Percentiles rank a stretch among this genome's conserved stretches.
Evolutionary conservation across 441 rosid species (phyloP).

Genomic region (Cnidoscolus chayamansa): DNA sequence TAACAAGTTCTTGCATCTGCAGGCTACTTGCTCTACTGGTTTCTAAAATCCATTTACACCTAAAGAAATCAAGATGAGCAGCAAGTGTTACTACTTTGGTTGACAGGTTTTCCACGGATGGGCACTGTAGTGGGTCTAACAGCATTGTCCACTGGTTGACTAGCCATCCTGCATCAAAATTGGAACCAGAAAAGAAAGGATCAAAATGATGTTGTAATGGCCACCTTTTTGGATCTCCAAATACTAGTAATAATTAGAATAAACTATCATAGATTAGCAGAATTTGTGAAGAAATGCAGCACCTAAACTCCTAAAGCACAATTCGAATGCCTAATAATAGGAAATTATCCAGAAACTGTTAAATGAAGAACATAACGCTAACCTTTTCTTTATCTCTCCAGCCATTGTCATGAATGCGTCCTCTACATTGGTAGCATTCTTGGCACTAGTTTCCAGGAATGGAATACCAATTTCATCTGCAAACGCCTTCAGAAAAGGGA

Average conservation of each 20-base stretch:
- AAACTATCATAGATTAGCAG: not conserved
- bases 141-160: conserved; percentile 14
- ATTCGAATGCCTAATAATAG: not conserved
- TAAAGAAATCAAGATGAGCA: conserved; percentile 14
- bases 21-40: not conserved
- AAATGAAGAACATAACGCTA: not conserved
- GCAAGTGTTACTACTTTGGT: conserved; percentile 5
- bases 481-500: conserved; percentile 19
- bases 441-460: conserved; percentile 27
- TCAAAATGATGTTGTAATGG: not conserved
- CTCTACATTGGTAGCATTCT: conserved; percentile 24
- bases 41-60: not conserved
- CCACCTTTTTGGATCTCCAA: not conserved
- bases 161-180: conserved; percentile 21
- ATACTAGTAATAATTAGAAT: not conserved
- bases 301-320: not conserved
- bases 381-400: conserved; percentile 24
- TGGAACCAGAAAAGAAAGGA: not conserved
- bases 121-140: conserved; percentile 23
- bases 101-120: conserved; percentile 21
- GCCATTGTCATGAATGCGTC: conserved; percentile 27
- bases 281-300: not conserved
- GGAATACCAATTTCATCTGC: conserved; percentile 29
- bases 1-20: not conserved
- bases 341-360: no score